Evolutionary conservation across 202 grass and related monocot genomes (phyloP), one percentile per base, ranked within the genome.

Genomic region (Carex arenaria): DNA sequence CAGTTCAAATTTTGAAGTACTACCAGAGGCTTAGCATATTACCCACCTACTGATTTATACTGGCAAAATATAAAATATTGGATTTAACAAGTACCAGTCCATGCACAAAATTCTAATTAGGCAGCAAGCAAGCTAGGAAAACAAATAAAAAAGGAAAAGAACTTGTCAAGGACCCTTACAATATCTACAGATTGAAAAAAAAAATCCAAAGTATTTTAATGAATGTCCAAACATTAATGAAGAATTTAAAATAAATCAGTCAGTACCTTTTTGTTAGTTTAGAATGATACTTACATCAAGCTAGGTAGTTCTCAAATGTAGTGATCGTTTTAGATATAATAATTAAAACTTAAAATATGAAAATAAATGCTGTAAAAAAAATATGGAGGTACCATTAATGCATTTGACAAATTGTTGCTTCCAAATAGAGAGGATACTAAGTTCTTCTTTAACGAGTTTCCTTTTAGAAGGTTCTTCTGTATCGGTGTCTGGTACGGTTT

Each of bases 401-500:
- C 83, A 79, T 92, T 92, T 88, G 32, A 87, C 22, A 89, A 94
- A 94, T 81, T 97, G 91, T 89, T 86, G 80, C 85, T 57, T 28
- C 94, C 94, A 97, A 86, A 92, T 62, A 36, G 85, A 86, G 81
- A 80, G 23, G 80, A 91, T 84, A 83, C 52, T 10, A 13, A 43
- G 43, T 80, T 90, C 52, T 78, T 86, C 43, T 86, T 61, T 69
- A 68, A 54, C 82, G 72, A 32, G 7, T 19, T 47, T 14, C 10
- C 15, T n/a, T 59, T 47, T 82, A 63, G 88, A 63, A 30, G 86
- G 82, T 84, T 87, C 91, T 86, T 86, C 88, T 66, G 76, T 52
- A 70, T 97, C 94, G 31, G 87, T 79, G 81, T 86, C 83, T 63
- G 88, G 87, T 71, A 97, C 75, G 64, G 51, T 88, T 84, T 83